Percentiles rank a stretch among this genome's conserved stretches.
These are phyloP conservation scores for Cadophora malorum DNA, from an alignment of 2,329 filamentous ascomycete genomes.

Conservation along the genomic window DNA sequence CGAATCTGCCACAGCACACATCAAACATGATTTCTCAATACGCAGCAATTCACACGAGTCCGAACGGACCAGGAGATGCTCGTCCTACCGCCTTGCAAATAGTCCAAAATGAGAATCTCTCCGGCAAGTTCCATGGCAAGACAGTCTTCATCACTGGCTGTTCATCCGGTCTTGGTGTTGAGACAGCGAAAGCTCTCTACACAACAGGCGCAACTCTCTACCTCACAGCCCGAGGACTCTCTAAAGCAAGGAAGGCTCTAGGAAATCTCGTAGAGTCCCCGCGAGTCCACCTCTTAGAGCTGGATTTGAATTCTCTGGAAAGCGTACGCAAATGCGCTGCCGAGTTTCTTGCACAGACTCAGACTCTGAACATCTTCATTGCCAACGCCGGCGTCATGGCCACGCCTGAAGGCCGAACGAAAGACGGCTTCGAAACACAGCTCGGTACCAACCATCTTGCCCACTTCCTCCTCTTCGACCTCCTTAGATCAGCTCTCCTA, in stretches of 20 bases:
- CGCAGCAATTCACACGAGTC: no score
- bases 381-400: slow-evolving; percentile 37
- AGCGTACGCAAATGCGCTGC: slow-evolving; percentile 42
- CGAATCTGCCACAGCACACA: no score
- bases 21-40: no score
- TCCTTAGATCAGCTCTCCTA: slow-evolving; percentile 53
- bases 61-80: no score
- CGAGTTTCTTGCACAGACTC: slow-evolving; percentile 39
- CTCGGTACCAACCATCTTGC: slow-evolving; percentile 60
- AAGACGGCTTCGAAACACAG: slow-evolving; percentile 55
- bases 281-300: slow-evolving; percentile 44
- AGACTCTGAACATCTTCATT: slow-evolving; percentile 44
- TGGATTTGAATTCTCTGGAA: slow-evolving; percentile 44
- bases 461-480: slow-evolving; percentile 60
- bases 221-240: slow-evolving; percentile 46
- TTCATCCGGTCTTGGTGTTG: no score
- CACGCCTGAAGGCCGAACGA: slow-evolving; percentile 45
- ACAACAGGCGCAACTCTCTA: slow-evolving; percentile 46
- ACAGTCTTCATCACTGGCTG: no score
- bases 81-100: no score
- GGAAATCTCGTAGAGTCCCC: slow-evolving; percentile 13
- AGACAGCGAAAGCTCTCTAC: no score
- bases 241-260: slow-evolving; percentile 43
- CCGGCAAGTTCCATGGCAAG: no score
- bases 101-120: no score